These are phyloP conservation scores for Penicillium sp. DNA, from an alignment of 2,329 filamentous ascomycete genomes.

Conservation along the genomic window DNA sequence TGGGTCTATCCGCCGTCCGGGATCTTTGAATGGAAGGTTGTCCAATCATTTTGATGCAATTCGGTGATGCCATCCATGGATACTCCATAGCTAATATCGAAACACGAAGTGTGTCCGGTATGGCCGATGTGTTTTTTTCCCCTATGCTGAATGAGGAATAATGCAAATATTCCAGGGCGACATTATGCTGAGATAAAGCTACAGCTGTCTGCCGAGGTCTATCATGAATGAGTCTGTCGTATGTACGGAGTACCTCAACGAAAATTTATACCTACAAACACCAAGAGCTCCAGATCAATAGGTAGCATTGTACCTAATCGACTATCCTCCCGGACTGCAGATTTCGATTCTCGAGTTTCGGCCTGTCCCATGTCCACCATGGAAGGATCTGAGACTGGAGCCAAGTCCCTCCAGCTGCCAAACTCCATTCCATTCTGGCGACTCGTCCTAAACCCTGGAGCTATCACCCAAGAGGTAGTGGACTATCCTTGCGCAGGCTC, in stretches of 20 bases:
- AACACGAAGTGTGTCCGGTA: conserved; percentile 3
- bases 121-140: background rate
- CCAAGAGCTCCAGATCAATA: background rate
- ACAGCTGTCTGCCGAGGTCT: background rate
- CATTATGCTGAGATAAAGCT: background rate
- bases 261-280: no score
- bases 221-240: no score
- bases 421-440: conserved; percentile 36
- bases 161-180: background rate
- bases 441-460: conserved; percentile 32
- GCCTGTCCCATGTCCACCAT: background rate
- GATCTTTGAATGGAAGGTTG: background rate
- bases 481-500: conserved; percentile 36
- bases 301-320: background rate
- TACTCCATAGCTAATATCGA: background rate
- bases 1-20: conserved; percentile 2
- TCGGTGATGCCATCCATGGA: background rate
- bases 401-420: conserved; percentile 12
- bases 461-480: conserved; percentile 35
- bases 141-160: background rate
- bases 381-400: conserved; percentile 11
- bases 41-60: background rate
- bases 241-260: no score
- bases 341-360: background rate
- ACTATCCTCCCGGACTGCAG: background rate